Percentiles rank a stretch among this genome's conserved stretches.
Evolutionary conservation across 805 yeast species (phyloP).

Genomic region (Diddensiella transvaalensis): DNA sequence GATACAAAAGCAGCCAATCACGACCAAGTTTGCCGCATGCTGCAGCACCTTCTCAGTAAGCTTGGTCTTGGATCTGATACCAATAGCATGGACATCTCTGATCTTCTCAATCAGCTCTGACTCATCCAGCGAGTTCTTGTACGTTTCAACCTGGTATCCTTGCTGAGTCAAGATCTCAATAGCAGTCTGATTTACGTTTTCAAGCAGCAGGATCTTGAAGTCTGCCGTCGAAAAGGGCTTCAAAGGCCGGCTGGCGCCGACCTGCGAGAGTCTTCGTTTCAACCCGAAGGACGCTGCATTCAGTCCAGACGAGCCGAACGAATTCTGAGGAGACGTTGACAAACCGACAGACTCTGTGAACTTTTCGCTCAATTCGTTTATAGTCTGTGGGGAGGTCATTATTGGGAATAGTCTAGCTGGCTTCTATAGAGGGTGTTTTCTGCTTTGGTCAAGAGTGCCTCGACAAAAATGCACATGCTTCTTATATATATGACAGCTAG

Average conservation of each 20-base stretch:
- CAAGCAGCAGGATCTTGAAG: constrained; percentile 83
- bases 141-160: constrained; percentile 96
- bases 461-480: too few species aligned
- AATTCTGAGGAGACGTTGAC: constrained; percentile 24
- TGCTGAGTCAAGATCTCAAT: constrained; percentile 77
- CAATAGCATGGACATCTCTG: constrained; percentile 90
- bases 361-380: constrained; percentile 20
- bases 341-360: constrained; percentile 21
- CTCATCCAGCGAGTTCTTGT: constrained; percentile 84
- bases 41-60: constrained; percentile 72
- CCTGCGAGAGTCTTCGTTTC: constrained; percentile 19
- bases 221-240: constrained; percentile 97
- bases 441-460: too few species aligned
- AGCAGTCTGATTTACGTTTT: constrained; percentile 92
- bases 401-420: too few species aligned
- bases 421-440: too few species aligned
- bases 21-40: constrained; percentile 86
- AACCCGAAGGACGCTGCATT: constrained; percentile 1
- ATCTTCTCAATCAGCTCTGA: constrained; percentile 93
- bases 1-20: constrained; percentile 96
- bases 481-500: too few species aligned
- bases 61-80: constrained; percentile 96
- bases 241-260: constrained; percentile 45
- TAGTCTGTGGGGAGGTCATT: constrained; percentile 33
- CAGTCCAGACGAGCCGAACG: constrained; percentile 4